Conservation (phyloP, 108 stramenopile genomes). For the Skeletonema potamos region DNA sequence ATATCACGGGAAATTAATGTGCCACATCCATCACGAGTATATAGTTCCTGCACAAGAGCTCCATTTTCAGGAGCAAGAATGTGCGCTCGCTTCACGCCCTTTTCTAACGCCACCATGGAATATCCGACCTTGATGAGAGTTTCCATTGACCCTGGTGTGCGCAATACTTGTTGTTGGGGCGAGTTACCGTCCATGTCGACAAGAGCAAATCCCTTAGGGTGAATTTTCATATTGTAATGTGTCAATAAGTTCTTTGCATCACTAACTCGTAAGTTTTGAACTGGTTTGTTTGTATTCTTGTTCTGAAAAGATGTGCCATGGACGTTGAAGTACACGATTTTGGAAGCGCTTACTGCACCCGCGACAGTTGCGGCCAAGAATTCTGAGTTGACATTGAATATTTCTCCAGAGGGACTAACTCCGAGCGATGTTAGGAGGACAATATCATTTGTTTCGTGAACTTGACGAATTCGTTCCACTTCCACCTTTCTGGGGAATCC, state of each 20-base stretch:
- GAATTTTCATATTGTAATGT: constrained; percentile 57
- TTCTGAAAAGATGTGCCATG: constrained; percentile 60
- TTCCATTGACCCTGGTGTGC: constrained; percentile 43
- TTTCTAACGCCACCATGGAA: constrained; percentile 75
- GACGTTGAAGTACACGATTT: constrained; percentile 88
- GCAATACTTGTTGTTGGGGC: constrained; percentile 29
- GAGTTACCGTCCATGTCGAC: constrained; percentile 40
- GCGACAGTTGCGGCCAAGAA: constrained; percentile 78
- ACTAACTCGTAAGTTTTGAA: constrained; percentile 75
- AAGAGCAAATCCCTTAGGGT: constrained; percentile 65
- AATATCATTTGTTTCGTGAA: constrained; percentile 85
- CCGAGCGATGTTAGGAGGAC: constrained; percentile 90
- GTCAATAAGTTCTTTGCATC: constrained; percentile 77
- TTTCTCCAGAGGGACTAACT: constrained; percentile 90
- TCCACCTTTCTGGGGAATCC: constrained; percentile 92
- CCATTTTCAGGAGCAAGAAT: constrained; percentile 82
- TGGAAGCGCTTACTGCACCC: constrained; percentile 78
- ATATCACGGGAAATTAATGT: constrained; percentile 91
- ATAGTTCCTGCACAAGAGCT: constrained; percentile 91
- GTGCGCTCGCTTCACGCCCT: constrained; percentile 90
- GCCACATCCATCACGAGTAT: constrained; percentile 93
- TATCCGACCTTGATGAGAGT: constrained; percentile 79
- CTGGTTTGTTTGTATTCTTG: constrained; percentile 48
- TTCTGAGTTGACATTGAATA: constrained; percentile 93
- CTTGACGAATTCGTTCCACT: constrained; percentile 78